Evolutionary conservation across 1,284 basidiomycete species (phyloP), one percentile per base, ranked within the genome.

Genomic region (Filobasidium uniguttulatum): DNA sequence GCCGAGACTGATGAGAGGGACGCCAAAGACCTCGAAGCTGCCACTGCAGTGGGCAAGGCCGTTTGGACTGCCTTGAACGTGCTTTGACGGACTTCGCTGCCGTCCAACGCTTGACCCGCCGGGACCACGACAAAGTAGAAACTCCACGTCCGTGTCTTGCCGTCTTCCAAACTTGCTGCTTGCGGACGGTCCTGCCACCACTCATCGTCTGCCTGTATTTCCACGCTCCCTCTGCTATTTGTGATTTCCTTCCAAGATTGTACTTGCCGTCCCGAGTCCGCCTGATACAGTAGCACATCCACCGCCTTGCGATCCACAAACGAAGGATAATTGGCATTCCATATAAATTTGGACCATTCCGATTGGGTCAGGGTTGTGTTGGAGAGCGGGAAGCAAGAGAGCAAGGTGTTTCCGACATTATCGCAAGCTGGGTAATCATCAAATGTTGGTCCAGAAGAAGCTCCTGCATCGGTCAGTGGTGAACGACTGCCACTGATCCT

Each of bases 41-140:
- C 37, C 5, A 52, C 50, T 14, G 46, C 31, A 5, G 50, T 40
- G 10, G 50, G 54, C 17, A 47, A 47, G 10, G 38, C 20, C 3
- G 54, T 55, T 26, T 55, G 54, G 6, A 55, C 43, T 7, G 54
- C 54, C 12, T 30, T n/a, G 23, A 55, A 55, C 40, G 54, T 55
- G 25, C 38, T 49, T 36, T 55, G 54, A 43, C 45, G 46, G 9
- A 44, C 41, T 43, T 52, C 46, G 17, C 49, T 50, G 2, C 54
- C 54, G 31, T 37, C 41, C 41, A 55, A 33, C 43, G 38, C 19
- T 25, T 40, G 25, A 7, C 35, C 54, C n/a, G 20, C 28, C 25
- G 43, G 54, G n/a, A 52, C 54, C 7, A 55, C 46, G 36, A 55
- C 46, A 48, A 55, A 55, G 38, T 52, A 55, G 23, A 41, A 55